phyloP scores from a whole-genome alignment of 208 protist genomes.

The Leishmania lainsoni region DNA sequence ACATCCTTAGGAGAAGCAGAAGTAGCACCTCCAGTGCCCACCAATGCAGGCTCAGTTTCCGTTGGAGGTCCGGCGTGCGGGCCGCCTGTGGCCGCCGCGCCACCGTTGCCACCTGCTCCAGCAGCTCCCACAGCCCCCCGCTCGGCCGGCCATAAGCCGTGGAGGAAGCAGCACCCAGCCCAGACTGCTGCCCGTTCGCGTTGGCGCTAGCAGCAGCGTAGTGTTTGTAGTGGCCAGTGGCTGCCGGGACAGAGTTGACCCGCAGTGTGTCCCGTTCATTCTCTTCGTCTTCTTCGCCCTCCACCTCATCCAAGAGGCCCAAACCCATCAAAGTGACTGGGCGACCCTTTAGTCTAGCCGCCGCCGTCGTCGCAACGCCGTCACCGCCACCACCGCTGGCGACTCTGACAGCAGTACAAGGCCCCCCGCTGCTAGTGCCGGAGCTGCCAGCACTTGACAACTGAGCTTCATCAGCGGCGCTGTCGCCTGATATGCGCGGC shows the following conservation, averaged over 20 bases:
- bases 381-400: background rate
- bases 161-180: background rate
- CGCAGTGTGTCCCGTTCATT: slow-evolving; percentile 6
- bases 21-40: background rate
- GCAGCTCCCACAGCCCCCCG: background rate
- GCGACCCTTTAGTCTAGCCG: background rate
- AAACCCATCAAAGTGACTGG: slow-evolving; percentile 24
- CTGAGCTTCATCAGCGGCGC: background rate
- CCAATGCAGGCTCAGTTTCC: background rate
- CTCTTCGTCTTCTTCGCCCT: slow-evolving; percentile 31
- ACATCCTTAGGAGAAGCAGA: background rate
- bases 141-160: background rate
- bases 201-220: background rate
- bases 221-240: background rate
- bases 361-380: background rate
- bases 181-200: background rate
- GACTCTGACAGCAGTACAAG: background rate
- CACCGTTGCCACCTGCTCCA: background rate
- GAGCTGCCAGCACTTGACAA: background rate
- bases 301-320: slow-evolving; percentile 32
- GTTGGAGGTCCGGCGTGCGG: background rate
- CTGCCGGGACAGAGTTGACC: too few species aligned
- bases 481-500: background rate
- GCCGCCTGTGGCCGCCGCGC: background rate
- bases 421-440: background rate